phyloP scores from a whole-genome alignment of 768 basidiomycete species.

The Lentinus tigrinus region DNA sequence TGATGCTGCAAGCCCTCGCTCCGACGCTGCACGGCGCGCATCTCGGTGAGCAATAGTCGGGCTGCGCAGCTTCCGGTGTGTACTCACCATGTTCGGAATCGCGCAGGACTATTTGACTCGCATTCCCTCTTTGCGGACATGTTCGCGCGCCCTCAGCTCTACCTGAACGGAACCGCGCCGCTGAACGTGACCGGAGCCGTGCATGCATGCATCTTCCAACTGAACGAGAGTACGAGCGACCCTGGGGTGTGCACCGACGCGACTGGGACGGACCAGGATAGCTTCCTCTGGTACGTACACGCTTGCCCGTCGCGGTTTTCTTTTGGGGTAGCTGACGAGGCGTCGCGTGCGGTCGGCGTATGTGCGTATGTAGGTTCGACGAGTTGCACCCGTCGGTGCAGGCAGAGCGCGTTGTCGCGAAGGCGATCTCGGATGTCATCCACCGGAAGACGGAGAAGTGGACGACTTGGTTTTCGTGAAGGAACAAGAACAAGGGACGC shows the following conservation, averaged over 20 bases:
- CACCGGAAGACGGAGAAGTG: constrained; percentile 43
- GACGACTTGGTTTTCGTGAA: constrained; percentile 45
- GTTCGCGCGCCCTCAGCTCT: constrained; percentile 45
- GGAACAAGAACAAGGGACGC: too few species aligned
- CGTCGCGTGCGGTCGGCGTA: too few species aligned
- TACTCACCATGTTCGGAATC: background rate
- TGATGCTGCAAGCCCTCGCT: constrained; percentile 26
- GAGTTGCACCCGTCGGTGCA: constrained; percentile 65
- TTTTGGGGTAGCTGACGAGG: background rate
- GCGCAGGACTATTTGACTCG: constrained; percentile 59
- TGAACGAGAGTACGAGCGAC: constrained; percentile 30
- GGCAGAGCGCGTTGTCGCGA: constrained; percentile 50
- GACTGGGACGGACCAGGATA: constrained; percentile 48
- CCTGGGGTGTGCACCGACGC: constrained; percentile 35
- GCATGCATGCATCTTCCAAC: constrained; percentile 45
- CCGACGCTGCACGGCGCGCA: constrained; percentile 42
- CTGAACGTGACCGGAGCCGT: constrained; percentile 56
- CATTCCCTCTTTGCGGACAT: constrained; percentile 62
- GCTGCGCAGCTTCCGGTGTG: background rate
- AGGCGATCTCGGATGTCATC: constrained; percentile 48
- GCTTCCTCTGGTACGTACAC: constrained; percentile 50
- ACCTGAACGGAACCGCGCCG: constrained; percentile 65
- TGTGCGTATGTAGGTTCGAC: constrained; percentile 41
- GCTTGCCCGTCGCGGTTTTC: background rate
- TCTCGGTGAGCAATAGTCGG: constrained; percentile 44